These are phyloP conservation scores for Craterostigma plantagineum DNA, from an alignment of 257 asterid genomes.

Conservation along the genomic window DNA sequence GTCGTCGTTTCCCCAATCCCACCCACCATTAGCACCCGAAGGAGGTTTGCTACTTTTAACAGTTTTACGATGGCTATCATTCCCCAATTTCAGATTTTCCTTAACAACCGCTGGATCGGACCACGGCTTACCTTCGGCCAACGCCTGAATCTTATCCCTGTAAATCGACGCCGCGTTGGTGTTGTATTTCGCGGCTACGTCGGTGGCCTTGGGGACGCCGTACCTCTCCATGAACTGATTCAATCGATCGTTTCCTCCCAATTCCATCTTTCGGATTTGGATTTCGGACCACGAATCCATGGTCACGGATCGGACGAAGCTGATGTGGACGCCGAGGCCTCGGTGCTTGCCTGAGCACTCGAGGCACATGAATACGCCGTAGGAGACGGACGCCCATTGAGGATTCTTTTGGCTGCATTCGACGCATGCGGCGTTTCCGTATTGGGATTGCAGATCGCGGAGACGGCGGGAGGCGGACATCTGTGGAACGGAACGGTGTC, in stretches of 20 bases:
- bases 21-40: too few species aligned
- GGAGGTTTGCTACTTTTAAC: conserved; percentile 38
- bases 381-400: conserved; percentile 93
- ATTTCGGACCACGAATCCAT: conserved; percentile 99
- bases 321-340: conserved; percentile 90
- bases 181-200: conserved; percentile 57
- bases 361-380: conserved; percentile 81
- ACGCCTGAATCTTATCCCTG: conserved; percentile 65
- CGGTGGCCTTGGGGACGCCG: conserved; percentile 62
- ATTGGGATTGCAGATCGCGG: conserved; percentile 76
- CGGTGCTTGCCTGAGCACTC: conserved; percentile 98
- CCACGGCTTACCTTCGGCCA: conserved; percentile 86
- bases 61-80: background rate
- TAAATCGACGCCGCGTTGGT: conserved; percentile 64
- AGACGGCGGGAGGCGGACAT: conserved; percentile 83
- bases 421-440: conserved; percentile 75
- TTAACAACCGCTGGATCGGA: conserved; percentile 70
- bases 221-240: conserved; percentile 38
- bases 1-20: conserved; percentile 69
- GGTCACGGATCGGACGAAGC: conserved; percentile 93
- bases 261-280: conserved; percentile 81
- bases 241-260: conserved; percentile 65
- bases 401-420: conserved; percentile 88
- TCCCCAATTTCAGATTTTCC: conserved; percentile 19
- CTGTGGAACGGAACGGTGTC: too few species aligned